These are phyloP conservation scores for Auriscalpium orientale DNA, from an alignment of 768 basidiomycete genomes.

Conservation along the genomic window DNA sequence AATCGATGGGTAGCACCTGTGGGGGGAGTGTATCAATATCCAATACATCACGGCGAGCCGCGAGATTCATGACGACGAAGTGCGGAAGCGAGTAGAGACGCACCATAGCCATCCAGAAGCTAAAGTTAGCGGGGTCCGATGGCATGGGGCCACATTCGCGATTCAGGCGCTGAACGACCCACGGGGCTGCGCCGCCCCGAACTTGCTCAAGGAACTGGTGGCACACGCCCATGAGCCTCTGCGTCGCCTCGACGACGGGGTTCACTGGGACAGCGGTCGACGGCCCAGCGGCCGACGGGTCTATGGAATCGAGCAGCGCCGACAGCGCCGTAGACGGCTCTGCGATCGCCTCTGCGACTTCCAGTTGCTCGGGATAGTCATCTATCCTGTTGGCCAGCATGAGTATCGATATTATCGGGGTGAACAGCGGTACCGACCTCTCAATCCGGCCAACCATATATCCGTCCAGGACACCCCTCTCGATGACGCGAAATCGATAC, in stretches of 20 bases:
- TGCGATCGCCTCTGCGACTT: not conserved
- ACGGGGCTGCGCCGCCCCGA: conserved; percentile 71
- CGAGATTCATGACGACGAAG: not conserved
- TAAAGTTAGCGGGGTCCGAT: conserved; percentile 58
- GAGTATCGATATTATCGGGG: not conserved
- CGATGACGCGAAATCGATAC: conserved; percentile 79
- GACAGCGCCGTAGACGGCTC: conserved; percentile 4
- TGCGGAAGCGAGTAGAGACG: conserved; percentile 15
- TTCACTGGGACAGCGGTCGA: not conserved
- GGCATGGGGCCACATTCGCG: conserved; percentile 76
- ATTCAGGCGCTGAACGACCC: conserved; percentile 86
- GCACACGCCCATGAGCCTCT: conserved; percentile 44
- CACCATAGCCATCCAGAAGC: conserved; percentile 84
- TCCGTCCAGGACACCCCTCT: conserved; percentile 79
- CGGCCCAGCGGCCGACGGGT: not conserved
- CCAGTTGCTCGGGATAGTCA: conserved; percentile 12
- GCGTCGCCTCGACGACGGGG: conserved; percentile 8
- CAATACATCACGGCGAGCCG: not conserved
- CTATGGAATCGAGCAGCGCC: not conserved
- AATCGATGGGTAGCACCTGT: conserved; percentile 79
- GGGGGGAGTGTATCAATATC: not conserved
- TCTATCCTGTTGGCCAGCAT: conserved; percentile 15
- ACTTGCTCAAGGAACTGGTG: conserved; percentile 55
- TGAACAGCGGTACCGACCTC: conserved; percentile 23
- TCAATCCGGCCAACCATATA: conserved; percentile 85